Conservation (phyloP, 1,284 basidiomycete species). For the Melampsora abietis-canadensis region DNA sequence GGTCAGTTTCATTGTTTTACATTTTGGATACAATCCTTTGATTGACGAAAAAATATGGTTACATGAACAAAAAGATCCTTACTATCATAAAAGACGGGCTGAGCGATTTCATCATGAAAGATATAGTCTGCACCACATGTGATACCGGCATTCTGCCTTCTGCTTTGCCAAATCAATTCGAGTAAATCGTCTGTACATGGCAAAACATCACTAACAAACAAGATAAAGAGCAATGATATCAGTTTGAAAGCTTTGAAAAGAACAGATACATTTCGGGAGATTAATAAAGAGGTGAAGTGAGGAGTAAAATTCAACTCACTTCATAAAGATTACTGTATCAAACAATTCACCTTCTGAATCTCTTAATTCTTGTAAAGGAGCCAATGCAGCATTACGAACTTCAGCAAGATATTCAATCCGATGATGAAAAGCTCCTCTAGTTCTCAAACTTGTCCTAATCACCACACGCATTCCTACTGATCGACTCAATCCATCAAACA, state of each 20-base stretch:
- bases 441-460: slow-evolving; percentile 83
- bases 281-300: neutral
- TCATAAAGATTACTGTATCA: slow-evolving; percentile 95
- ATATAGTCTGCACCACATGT: slow-evolving; percentile 96
- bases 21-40: neutral
- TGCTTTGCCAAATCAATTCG: slow-evolving; percentile 89
- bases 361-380: slow-evolving; percentile 82
- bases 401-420: slow-evolving; percentile 97
- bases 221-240: neutral
- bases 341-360: slow-evolving; percentile 85
- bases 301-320: slow-evolving; percentile 27
- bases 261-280: neutral
- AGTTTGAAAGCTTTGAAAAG: neutral
- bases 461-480: slow-evolving; percentile 83
- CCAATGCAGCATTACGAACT: slow-evolving; percentile 89
- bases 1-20: neutral
- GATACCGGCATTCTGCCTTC: slow-evolving; percentile 87
- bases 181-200: slow-evolving; percentile 92
- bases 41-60: neutral
- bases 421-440: slow-evolving; percentile 90
- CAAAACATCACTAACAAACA: slow-evolving; percentile 69
- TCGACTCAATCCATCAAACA: slow-evolving; percentile 83
- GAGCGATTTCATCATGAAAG: slow-evolving; percentile 86
- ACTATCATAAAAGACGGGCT: slow-evolving; percentile 50
- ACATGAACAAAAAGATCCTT: slow-evolving; percentile 34